phyloP scores from a whole-genome alignment of 345 rosid species.

The Passiflora organensis region DNA sequence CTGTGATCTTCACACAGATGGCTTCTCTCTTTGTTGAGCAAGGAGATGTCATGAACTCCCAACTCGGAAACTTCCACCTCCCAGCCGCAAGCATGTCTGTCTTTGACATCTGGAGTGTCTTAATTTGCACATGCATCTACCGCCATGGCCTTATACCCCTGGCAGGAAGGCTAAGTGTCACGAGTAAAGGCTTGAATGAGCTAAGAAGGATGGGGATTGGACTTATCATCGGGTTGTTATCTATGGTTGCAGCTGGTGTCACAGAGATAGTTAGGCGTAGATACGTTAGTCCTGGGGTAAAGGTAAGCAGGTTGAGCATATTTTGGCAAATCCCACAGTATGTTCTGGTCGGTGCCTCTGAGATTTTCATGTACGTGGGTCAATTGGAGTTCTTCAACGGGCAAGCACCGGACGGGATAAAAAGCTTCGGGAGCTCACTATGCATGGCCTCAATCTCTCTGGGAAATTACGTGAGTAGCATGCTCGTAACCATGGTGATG shows the following conservation, averaged over 20 bases:
- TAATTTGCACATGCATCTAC: slow-evolving; percentile 62
- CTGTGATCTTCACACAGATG: slow-evolving; percentile 74
- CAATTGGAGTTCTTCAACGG: slow-evolving; percentile 87
- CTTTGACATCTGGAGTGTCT: slow-evolving; percentile 76
- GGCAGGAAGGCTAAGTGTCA: slow-evolving; percentile 38
- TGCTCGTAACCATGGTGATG: slow-evolving; percentile 68
- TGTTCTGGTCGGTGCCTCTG: slow-evolving; percentile 71
- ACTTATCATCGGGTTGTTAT: slow-evolving; percentile 60
- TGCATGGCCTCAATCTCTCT: slow-evolving; percentile 95
- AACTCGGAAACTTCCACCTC: slow-evolving; percentile 46
- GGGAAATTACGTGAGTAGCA: slow-evolving; percentile 82
- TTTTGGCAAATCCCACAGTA: slow-evolving; percentile 93
- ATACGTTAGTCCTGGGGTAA: slow-evolving; percentile 36
- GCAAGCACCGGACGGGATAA: slow-evolving; percentile 85
- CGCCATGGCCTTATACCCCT: slow-evolving; percentile 59
- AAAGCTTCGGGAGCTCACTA: slow-evolving; percentile 88
- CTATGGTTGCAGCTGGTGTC: slow-evolving; percentile 76
- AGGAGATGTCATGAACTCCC: slow-evolving; percentile 65
- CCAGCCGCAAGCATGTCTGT: slow-evolving; percentile 96
- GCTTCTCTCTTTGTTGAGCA: slow-evolving; percentile 66
- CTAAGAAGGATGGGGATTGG: slow-evolving; percentile 91
- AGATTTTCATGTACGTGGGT: slow-evolving; percentile 91
- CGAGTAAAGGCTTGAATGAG: slow-evolving; percentile 59
- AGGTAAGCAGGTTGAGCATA: slow-evolving; percentile 55
- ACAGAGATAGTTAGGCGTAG: slow-evolving; percentile 61